A percentile compares a stretch with the other conserved stretches of the same genome.
Evolutionary conservation across 2,329 filamentous ascomycete genomes (phyloP).

Genomic region (Diaporthe humulicola): DNA sequence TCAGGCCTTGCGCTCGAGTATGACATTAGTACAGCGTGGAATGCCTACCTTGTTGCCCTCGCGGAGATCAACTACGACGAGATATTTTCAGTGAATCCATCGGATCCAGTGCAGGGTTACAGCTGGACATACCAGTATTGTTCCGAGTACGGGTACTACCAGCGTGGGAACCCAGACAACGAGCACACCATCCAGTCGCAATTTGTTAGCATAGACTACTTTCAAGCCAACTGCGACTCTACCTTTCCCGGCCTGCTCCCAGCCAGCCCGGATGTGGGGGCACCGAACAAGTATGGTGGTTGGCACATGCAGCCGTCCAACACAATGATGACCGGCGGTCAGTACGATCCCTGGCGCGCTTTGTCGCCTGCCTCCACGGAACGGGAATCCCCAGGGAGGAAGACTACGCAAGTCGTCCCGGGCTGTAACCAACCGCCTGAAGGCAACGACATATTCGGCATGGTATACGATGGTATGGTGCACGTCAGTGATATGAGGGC

Average conservation of each 20-base stretch:
- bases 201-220: slow-evolving; percentile 14
- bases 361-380: slow-evolving; percentile 35
- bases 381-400: slow-evolving; percentile 26
- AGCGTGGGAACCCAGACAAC: slow-evolving; percentile 30
- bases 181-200: slow-evolving; percentile 16
- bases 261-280: slow-evolving; percentile 24
- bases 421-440: slow-evolving; percentile 29
- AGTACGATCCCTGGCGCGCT: slow-evolving; percentile 48
- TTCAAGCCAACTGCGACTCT: slow-evolving; percentile 17
- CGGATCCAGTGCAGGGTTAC: slow-evolving; percentile 10
- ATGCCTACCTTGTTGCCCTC: slow-evolving; percentile 21
- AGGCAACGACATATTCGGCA: slow-evolving; percentile 32
- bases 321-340: slow-evolving; percentile 47
- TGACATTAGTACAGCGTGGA: slow-evolving; percentile 21
- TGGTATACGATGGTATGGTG: slow-evolving; percentile 37
- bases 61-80: slow-evolving; percentile 19
- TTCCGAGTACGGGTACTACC: slow-evolving; percentile 30
- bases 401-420: slow-evolving; percentile 34
- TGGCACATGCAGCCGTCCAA: slow-evolving; percentile 47
- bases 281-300: slow-evolving; percentile 40
- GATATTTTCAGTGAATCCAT: slow-evolving; percentile 8
- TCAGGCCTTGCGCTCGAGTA: slow-evolving; percentile 25
- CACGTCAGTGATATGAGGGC: slow-evolving; percentile 36
- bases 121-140: slow-evolving; percentile 34
- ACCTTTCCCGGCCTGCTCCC: slow-evolving; percentile 23